Percentiles rank a stretch among this genome's conserved stretches.
Conservation (phyloP, 768 basidiomycete species). For the Termitomyces sp. region DNA sequence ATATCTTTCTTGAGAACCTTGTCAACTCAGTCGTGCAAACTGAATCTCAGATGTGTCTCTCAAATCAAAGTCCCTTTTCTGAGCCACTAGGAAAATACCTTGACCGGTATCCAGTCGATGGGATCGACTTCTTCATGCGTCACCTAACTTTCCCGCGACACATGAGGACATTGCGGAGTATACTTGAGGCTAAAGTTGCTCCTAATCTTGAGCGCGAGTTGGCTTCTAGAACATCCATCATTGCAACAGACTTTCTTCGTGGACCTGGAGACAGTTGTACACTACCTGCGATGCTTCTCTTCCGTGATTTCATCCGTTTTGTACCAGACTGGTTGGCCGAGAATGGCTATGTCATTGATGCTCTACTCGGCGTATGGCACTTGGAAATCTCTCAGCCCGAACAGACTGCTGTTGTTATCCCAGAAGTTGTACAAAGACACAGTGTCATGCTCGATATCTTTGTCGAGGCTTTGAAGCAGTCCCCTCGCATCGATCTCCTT, state of each 20-base stretch:
- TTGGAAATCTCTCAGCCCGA: conserved; percentile 41
- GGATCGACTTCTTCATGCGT: conserved; percentile 78
- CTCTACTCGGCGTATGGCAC: conserved; percentile 72
- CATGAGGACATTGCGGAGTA: conserved; percentile 78
- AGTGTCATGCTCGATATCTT: conserved; percentile 73
- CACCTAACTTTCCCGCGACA: conserved; percentile 76
- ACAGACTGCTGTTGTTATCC: conserved; percentile 34
- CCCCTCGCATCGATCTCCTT: conserved; percentile 80
- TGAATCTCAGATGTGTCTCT: conserved; percentile 88
- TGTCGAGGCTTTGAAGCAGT: conserved; percentile 59
- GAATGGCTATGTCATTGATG: conserved; percentile 62
- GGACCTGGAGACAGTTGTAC: conserved; percentile 46
- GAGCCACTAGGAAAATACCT: conserved; percentile 88
- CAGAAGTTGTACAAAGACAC: conserved; percentile 55
- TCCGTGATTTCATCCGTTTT: conserved; percentile 68
- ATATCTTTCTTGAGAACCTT: conserved; percentile 86
- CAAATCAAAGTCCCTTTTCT: conserved; percentile 86
- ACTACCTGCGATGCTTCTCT: conserved; percentile 68
- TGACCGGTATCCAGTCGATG: conserved; percentile 83
- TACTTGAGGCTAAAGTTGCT: conserved; percentile 75
- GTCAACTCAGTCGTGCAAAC: conserved; percentile 87
- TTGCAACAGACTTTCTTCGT: conserved; percentile 49
- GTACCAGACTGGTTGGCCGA: conserved; percentile 70
- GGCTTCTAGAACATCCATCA: conserved; percentile 47
- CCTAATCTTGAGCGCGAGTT: conserved; percentile 70